Base-by-base conservation (phyloP, 257 asterid genomes). In the Nicotiana sylvestris region DNA sequence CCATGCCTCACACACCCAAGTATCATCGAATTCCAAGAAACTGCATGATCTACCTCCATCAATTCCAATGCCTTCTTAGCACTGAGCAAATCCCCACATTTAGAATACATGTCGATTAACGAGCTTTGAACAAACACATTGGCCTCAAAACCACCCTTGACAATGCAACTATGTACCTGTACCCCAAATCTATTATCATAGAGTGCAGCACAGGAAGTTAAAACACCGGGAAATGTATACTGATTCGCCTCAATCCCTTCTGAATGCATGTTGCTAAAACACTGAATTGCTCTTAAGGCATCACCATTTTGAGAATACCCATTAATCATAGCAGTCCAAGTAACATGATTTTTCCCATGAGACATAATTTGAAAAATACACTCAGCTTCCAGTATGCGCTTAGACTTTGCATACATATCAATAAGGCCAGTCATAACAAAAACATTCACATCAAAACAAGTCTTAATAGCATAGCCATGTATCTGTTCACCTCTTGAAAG, bases 281-380 rank as follows among this genome's bases (percentile, higher is more conserved):
- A 92, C 84, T 57, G 86, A 25, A 92, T 87, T 12, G 93, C 89
- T 85, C 86, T 77, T 0, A 79, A 21, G 2, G 87, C 87, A 78
- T 92, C 87, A 0, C 96, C 93, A 43, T 91, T 94, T 27, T 76
- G 84, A 35, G 97, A 90, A 85, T 94, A 94, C 16, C 97, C 98
- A 35, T 88, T 92, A 43, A 95, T 84, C 95, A 92, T 91, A 10
- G 97, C 98, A 15, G 97, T 95, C 97, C 98, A 95, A 72, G 98
- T 92, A 56, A 95, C 99, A 37, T 95, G 98, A 66, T 92, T 95
- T 87, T 88, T 92, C 86, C 91, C 92, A n/a, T 72, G 30, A 12
- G 86, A 57, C 91, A 92, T 92, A 81, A 84, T 78, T 30, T 57
- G 46, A 81, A 93, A 95, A 57, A 95, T 91, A 83, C 51, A 68